These are phyloP conservation scores for Hymenoscyphus scutula DNA, from an alignment of 2,329 filamentous ascomycete genomes.

Conservation along the genomic window DNA sequence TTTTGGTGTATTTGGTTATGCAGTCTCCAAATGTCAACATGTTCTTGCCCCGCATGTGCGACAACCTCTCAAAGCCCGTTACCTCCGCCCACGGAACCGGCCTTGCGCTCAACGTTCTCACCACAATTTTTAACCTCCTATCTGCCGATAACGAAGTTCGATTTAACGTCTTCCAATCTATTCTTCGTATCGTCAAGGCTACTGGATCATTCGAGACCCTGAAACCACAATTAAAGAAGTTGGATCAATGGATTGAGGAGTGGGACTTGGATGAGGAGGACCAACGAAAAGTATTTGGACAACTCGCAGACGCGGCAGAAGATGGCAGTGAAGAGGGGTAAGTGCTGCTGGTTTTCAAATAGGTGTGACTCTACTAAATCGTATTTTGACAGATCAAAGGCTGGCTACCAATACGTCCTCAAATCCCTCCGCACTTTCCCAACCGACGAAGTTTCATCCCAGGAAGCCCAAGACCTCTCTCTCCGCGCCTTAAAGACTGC, in stretches of 20 bases:
- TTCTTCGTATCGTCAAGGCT: constrained; percentile 76
- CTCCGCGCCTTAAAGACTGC: constrained; percentile 66
- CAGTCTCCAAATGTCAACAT: constrained; percentile 82
- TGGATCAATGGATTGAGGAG: constrained; percentile 76
- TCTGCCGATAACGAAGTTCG: constrained; percentile 72
- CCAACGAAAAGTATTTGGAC: constrained; percentile 78
- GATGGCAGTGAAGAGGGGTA: constrained; percentile 76
- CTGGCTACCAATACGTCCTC: constrained; percentile 61
- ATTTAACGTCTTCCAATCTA: constrained; percentile 87
- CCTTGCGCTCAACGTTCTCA: constrained; percentile 84
- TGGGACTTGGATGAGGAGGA: constrained; percentile 85
- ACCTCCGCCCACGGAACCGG: constrained; percentile 82
- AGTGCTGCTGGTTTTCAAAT: constrained; percentile 38
- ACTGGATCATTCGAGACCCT: constrained; percentile 79
- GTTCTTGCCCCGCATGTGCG: constrained; percentile 84
- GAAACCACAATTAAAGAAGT: constrained; percentile 76
- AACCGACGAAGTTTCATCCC: constrained; percentile 54
- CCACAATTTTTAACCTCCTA: constrained; percentile 95
- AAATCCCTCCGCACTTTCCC: constrained; percentile 60
- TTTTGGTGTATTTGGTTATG: constrained; percentile 88
- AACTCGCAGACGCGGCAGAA: constrained; percentile 76
- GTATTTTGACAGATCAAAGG: not conserved
- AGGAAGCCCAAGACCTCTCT: constrained; percentile 60
- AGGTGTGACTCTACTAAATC: not conserved
- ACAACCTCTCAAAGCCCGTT: constrained; percentile 84